phyloP scores from a whole-genome alignment of 768 basidiomycete species.

The Mycena capillaripes region DNA sequence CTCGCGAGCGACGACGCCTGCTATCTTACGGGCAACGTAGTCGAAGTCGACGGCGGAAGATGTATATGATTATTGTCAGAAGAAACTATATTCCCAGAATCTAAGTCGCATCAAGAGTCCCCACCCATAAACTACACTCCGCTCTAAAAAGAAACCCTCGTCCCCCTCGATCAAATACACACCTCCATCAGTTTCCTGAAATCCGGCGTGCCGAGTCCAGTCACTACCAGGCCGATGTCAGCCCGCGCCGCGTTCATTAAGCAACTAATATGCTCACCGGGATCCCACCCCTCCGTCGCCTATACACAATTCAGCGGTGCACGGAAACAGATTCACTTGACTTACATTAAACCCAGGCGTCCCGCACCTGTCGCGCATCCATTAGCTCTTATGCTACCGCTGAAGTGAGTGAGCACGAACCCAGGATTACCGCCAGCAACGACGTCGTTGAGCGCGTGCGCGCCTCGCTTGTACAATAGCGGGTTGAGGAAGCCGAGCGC shows the following conservation, averaged over 20 bases:
- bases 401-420: no score
- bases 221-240: background rate
- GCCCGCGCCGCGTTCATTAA: background rate
- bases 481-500: conserved; percentile 80
- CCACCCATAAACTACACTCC: background rate
- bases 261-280: conserved; percentile 51
- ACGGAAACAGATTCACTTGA: conserved; percentile 18
- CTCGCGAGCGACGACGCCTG: conserved; percentile 25
- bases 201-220: conserved; percentile 15
- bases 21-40: conserved; percentile 24
- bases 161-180: background rate
- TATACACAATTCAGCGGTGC: conserved; percentile 34
- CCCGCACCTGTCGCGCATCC: conserved; percentile 57
- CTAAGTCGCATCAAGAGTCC: background rate
- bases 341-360: conserved; percentile 76
- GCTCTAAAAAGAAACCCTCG: background rate
- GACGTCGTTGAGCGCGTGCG: conserved; percentile 68
- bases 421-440: conserved; percentile 67
- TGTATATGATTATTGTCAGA: background rate
- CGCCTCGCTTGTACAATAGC: conserved; percentile 62
- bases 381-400: background rate
- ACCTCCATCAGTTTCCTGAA: conserved; percentile 24
- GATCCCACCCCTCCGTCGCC: conserved; percentile 73
- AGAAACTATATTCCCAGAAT: background rate
- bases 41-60: conserved; percentile 19